Base-by-base conservation (phyloP, 2,329 filamentous ascomycete species). In the Lizonia empirigonia region DNA sequence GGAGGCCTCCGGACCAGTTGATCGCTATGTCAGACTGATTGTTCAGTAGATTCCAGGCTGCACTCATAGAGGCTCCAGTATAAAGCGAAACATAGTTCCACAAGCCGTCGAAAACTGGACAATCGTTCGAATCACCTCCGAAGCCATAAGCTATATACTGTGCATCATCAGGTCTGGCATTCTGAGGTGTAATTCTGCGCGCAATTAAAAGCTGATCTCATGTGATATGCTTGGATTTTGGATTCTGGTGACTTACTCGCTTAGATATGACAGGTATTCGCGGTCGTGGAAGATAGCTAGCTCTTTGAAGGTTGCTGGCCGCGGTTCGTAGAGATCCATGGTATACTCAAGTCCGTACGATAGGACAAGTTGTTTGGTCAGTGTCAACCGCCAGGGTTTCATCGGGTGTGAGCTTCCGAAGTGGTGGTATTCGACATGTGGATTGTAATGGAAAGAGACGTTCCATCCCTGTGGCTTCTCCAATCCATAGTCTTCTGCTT, bases 361-460 rank as follows among this genome's bases (percentile, higher is more conserved):
- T 70, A 95, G 87, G 58, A 99, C 91, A 37, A 99, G 84, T 65
- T 94, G 91, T 74, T 99, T 97, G 49, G 94, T 95, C 47, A 99
- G 82, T 13, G 92, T 97, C 58, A 99, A 79, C 27, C 94, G 90
- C 93, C 94, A 97, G 52, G 94, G 94, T 74, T 99, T 99, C 94
- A 99, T 99, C 16, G 94, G 94, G 78, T 99, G 94, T 8, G 90
- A 92, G 76, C 90, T 88, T 60, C 94, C 94, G 73, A 99, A 99
- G 74, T 99, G 94, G 75, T 97, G 93, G 70, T 89, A 89, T 77
- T 99, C 94, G 71, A 97, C 95, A 53, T 90, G 86, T 1, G 92
- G 90, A 67, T 97, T 97, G 76, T 91, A 91, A 73, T 99, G 94
- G 76, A 92, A 97, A 8, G 93, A 97, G 37, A 99, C 93, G 24